A percentile compares a stretch with the other conserved stretches of the same genome.
Conservation (phyloP, 2,329 filamentous ascomycete species). For the Colletotrichum cereale region DNA sequence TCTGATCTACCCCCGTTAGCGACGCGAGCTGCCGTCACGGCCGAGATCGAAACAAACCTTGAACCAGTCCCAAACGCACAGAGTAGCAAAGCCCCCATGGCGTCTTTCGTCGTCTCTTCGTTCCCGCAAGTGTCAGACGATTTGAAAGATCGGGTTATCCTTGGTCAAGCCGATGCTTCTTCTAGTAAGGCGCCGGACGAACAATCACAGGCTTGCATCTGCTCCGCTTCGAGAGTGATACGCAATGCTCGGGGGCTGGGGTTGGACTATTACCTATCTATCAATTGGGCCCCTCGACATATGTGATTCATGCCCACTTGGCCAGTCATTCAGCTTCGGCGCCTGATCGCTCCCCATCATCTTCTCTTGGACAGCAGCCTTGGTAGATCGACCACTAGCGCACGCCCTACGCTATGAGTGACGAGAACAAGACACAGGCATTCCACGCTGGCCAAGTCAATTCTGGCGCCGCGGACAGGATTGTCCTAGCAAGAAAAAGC, state of each 20-base stretch:
- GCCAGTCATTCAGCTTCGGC: constrained; percentile 19
- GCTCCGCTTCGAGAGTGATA: constrained; percentile 18
- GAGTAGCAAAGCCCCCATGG: constrained; percentile 26
- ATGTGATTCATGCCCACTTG: constrained; percentile 23
- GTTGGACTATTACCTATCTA: constrained; percentile 12
- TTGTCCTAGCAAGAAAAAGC: constrained; percentile 33
- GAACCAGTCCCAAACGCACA: constrained; percentile 32
- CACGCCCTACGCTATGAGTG: background rate
- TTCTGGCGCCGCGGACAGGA: constrained; percentile 26
- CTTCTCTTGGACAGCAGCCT: constrained; percentile 2
- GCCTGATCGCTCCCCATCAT: background rate
- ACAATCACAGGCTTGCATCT: background rate
- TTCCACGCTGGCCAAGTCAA: constrained; percentile 11
- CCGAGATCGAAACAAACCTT: constrained; percentile 38
- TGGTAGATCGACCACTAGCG: constrained; percentile 33
- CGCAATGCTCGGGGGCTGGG: constrained; percentile 23
- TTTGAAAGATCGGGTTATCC: constrained; percentile 2
- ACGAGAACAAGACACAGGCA: constrained; percentile 16
- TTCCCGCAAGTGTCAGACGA: constrained; percentile 23
- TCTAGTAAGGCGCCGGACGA: constrained; percentile 17
- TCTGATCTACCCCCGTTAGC: constrained; percentile 30
- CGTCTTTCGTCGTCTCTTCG: constrained; percentile 3
- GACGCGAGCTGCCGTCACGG: constrained; percentile 33
- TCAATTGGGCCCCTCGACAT: constrained; percentile 15
- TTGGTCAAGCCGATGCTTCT: constrained; percentile 13